Percentiles rank a stretch among this genome's conserved stretches.
Evolutionary conservation across 1,284 basidiomycete genomes (phyloP).

Genomic region (Phaffia rhodozyma): DNA sequence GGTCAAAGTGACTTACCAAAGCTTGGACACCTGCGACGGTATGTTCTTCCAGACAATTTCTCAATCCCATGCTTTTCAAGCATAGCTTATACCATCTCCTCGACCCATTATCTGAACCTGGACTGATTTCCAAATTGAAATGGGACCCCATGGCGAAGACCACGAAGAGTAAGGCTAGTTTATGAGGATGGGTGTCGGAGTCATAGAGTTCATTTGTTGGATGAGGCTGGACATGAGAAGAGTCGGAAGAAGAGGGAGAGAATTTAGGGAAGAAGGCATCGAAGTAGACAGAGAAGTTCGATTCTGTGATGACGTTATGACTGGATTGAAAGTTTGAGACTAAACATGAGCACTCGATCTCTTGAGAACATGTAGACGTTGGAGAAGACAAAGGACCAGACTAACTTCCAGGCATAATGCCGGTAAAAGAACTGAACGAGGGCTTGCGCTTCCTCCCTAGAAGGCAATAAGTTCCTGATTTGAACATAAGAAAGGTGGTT

Average conservation of each 20-base stretch:
- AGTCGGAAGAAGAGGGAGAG: neutral
- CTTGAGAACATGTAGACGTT: neutral
- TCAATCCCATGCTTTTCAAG: too few species aligned
- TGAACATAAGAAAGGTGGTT: neutral
- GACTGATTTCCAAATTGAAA: neutral
- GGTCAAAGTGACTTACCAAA: neutral
- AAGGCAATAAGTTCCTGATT: neutral
- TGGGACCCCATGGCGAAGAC: slow-evolving; percentile 2
- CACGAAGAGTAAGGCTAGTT: slow-evolving; percentile 2
- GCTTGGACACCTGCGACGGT: neutral
- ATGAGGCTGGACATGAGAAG: neutral
- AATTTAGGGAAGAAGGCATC: slow-evolving; percentile 2
- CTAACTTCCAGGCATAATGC: slow-evolving; percentile 8
- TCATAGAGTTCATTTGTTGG: neutral
- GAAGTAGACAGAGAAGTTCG: neutral
- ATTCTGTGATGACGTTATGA: slow-evolving; percentile 1
- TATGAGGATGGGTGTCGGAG: slow-evolving; percentile 3
- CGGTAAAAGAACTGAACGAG: slow-evolving; percentile 7
- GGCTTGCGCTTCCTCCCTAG: neutral
- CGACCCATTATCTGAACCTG: neutral
- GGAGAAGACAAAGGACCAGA: neutral
- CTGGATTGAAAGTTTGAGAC: neutral
- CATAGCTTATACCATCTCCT: neutral
- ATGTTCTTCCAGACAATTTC: too few species aligned
- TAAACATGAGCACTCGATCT: neutral